Base-by-base conservation (phyloP, 129 eudicot species). In the Lactuca sativa region DNA sequence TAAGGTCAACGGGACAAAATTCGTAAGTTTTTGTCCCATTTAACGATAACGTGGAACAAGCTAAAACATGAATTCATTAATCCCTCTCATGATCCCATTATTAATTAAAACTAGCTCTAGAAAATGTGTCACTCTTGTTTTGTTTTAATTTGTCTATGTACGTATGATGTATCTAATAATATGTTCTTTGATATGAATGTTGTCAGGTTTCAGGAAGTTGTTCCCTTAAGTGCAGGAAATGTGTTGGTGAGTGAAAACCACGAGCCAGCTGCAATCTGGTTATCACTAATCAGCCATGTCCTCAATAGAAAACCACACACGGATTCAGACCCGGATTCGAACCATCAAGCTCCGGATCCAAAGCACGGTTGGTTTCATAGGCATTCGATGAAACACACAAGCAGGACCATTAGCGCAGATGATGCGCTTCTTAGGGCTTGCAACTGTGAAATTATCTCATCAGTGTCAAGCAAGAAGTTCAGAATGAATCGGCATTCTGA, bases 171-270 rank as follows among this genome's bases (percentile, higher is more conserved):
- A 9, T 43, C 3, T 43, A 9, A 43, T 3, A 8, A 43, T 43
- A 2, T 36, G 0, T 36, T 43, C 13, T 43, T 51, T 51, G 4
- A 13, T 13, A 51, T 51, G 30, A 53, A 11, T 62, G 32, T 65
- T 15, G 55, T 43, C 69, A 86, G 92, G 66, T 86, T 86, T 74
- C 92, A 86, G 81, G 92, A 86, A 74, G 84, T 86, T 54, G 89
- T 86, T 73, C 92, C 92, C 15, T 80, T 86, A 53, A 86, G 81
- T 74, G 92, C 92, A 53, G 92, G 92, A 64, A 86, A 86, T 64
- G 89, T 86, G 70, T 70, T 86, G 44, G 92, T 72, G 5, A 78
- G 79, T 13, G 92, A 83, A 69, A 89, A 86, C 73, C 81, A 77
- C 13, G 86, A 83, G 52, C 72, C 86, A 21, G 92, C 89, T 16